Evolutionary conservation across 805 yeast genomes (phyloP), one percentile per base, ranked within the genome.

Genomic region (Cyberlindnera mrakii): DNA sequence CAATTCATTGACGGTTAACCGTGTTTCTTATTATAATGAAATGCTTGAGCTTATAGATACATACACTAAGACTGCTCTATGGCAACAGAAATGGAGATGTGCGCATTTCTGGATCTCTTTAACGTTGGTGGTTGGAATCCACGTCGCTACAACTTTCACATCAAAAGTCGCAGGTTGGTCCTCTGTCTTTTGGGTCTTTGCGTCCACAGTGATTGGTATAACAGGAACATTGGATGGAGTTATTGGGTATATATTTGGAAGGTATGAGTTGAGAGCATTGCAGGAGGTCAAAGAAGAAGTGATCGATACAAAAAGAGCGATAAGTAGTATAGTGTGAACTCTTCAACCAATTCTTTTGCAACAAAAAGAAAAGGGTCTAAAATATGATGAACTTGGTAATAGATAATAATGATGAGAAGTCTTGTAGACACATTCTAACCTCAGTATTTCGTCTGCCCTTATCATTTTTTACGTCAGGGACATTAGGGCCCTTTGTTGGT

Each of bases 211-310:
- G 0, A 59, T 88, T 3, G 71, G 80, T 0, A 70, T 79, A 3
- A 72, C 90, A 0, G 97, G 96, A 0, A 65, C 75, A 0, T 59
- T 84, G 1, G 81, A 88, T 57, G 96, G 96, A 0, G 56, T 86
- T 43, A 84, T 93, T 36, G 90, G 91, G 33, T 74, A 71, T 44
- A 57, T 88, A 27, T 91, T 90, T 58, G 95, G 95, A 0, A 70
- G 88, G 30, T 72, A 78, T n/a, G 99, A 93, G 58, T 60, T 68
- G 40, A 68, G 98, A 37, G 91, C 90, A 1, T 63, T 93, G 38
- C 66, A 64, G 19, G 98, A 91, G 63, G 88, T 88, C 5, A 74
- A 75, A 45, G 62, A 71, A 50, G 95, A 91, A 58, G 85, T 89
- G 2, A n/a, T 44, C 1, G 74, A 70, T 49, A 35, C 51, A 14